These are phyloP conservation scores for Botrytis pseudocinerea DNA, from an alignment of 2,329 filamentous ascomycete genomes.

Conservation along the genomic window DNA sequence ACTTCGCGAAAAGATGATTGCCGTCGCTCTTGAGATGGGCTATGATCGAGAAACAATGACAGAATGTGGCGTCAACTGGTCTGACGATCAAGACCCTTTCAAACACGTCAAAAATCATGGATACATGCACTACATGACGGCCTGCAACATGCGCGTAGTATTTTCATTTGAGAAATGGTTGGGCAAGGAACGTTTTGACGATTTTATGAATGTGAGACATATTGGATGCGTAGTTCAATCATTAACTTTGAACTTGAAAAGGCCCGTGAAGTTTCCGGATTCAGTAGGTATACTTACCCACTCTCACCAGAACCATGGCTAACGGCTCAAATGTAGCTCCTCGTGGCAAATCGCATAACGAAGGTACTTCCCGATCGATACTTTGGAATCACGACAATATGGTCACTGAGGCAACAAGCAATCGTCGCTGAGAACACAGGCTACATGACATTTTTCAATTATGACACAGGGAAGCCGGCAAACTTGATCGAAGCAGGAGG, in stretches of 20 bases:
- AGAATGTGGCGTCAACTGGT: not conserved
- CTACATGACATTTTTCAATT: not conserved
- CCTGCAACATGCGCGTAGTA: not conserved
- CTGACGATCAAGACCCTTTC: not conserved
- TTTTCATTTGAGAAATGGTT: not conserved
- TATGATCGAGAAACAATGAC: slow-evolving; percentile 14
- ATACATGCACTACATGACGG: not conserved
- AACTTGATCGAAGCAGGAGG: not conserved
- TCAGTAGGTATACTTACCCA: not conserved
- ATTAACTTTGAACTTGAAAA: not conserved
- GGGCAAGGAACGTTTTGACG: not conserved
- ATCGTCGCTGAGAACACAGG: not conserved
- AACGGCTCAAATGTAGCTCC: not conserved
- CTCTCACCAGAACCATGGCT: not conserved
- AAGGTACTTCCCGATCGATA: not conserved
- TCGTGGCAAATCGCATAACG: not conserved
- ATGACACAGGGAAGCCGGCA: not conserved
- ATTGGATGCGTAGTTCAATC: not conserved
- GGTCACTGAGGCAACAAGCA: not conserved
- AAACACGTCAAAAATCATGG: slow-evolving; percentile 12
- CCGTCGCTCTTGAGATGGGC: not conserved
- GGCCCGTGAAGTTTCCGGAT: not conserved
- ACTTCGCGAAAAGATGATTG: slow-evolving; percentile 3
- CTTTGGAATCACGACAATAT: slow-evolving; percentile 4
- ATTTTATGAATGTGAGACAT: slow-evolving; percentile 13